Evolutionary conservation across 2,329 filamentous ascomycete genomes (phyloP).

Genomic region (Stagonosporopsis tanaceti): DNA sequence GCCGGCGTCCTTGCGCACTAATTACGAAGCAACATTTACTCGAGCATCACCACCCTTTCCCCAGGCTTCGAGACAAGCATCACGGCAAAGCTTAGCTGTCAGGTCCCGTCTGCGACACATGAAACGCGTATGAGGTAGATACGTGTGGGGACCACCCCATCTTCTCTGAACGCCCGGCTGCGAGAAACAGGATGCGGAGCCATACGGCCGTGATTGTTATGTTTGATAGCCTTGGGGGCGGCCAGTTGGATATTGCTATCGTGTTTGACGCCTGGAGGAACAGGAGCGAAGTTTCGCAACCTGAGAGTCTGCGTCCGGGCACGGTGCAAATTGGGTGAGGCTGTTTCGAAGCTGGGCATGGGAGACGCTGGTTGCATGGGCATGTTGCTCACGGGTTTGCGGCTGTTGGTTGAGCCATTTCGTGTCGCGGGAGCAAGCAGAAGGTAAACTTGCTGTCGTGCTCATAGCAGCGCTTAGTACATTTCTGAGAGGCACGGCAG

Average conservation of each 20-base stretch:
- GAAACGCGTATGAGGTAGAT: conserved; percentile 14
- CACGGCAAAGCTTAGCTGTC: conserved; percentile 37
- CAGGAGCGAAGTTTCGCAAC: conserved; percentile 12
- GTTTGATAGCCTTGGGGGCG: conserved; percentile 3
- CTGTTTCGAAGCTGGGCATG: conserved; percentile 17
- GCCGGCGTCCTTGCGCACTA: not conserved
- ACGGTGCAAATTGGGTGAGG: not conserved
- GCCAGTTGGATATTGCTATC: conserved; percentile 1
- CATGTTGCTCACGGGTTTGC: not conserved
- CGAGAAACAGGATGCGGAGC: conserved; percentile 4
- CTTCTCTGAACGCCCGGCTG: conserved; percentile 4
- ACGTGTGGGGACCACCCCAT: conserved; percentile 1
- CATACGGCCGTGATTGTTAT: not conserved
- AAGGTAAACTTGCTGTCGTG: not conserved
- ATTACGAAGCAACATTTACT: not conserved
- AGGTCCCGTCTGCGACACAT: conserved; percentile 5
- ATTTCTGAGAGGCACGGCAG: conserved; percentile 1
- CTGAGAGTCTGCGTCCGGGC: not conserved
- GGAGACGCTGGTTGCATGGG: conserved; percentile 3
- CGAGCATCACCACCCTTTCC: conserved; percentile 10
- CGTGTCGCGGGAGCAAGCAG: not conserved
- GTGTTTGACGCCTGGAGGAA: conserved; percentile 8
- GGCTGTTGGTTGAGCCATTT: conserved; percentile 2
- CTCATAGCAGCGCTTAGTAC: not conserved
- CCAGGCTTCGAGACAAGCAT: conserved; percentile 36